These are phyloP conservation scores for Arthrinium phaeospermum DNA, from an alignment of 2,329 filamentous ascomycete genomes.

Conservation along the genomic window DNA sequence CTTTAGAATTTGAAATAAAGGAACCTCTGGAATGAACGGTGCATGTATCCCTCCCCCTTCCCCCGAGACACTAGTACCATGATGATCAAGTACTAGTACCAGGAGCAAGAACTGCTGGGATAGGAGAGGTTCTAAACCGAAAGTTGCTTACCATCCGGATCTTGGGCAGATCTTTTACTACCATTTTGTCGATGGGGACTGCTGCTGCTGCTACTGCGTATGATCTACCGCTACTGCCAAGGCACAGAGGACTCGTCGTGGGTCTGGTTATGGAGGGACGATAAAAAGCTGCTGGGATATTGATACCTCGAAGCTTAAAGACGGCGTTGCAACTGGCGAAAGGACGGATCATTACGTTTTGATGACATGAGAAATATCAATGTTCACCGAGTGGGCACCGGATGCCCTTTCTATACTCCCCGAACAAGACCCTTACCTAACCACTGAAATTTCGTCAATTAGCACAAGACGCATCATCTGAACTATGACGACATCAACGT, in stretches of 20 bases:
- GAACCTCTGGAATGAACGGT: no score
- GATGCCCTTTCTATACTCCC: background rate
- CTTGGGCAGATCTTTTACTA: slow-evolving; percentile 21
- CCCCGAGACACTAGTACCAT: no score
- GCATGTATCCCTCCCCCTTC: no score
- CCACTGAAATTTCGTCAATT: background rate
- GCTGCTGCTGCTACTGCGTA: background rate
- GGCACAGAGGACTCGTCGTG: background rate
- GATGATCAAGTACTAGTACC: no score
- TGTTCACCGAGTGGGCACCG: background rate
- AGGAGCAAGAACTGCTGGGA: no score
- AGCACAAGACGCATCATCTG: background rate
- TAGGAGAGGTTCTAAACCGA: no score
- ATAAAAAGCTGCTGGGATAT: background rate
- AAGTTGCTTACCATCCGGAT: slow-evolving; percentile 35
- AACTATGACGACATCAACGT: slow-evolving; percentile 1
- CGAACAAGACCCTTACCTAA: background rate
- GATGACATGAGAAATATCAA: background rate
- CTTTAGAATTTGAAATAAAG: no score
- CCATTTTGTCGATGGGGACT: background rate
- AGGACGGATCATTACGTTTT: slow-evolving; percentile 8
- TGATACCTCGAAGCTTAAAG: background rate
- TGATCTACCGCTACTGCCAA: background rate
- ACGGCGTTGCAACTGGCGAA: background rate
- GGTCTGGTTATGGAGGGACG: background rate